Conservation (phyloP, 495 filamentous ascomycete species). For the Lasiosphaeris hirsuta region DNA sequence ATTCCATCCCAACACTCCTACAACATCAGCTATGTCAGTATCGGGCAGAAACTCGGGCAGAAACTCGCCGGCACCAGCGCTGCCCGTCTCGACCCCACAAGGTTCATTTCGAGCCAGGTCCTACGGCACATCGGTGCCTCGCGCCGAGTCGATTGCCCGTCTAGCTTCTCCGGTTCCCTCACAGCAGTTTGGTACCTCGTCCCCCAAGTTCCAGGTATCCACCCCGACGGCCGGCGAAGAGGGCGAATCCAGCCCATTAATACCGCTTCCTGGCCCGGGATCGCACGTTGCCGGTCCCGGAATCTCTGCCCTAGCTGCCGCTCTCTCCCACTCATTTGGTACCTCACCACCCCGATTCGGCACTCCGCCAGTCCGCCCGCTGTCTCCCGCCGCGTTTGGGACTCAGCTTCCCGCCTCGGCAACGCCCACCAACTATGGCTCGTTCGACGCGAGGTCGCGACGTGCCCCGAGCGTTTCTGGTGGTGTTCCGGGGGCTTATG, state of each 20-base stretch:
- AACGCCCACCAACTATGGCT: conserved; percentile 69
- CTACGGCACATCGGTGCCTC: conserved; percentile 45
- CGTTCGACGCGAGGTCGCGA: conserved; percentile 63
- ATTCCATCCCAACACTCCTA: background rate
- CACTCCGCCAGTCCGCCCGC: conserved; percentile 53
- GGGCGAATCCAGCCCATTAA: conserved; percentile 32
- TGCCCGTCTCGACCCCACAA: conserved; percentile 45
- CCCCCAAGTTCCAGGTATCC: conserved; percentile 7
- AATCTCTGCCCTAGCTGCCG: conserved; percentile 72
- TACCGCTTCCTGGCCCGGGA: conserved; percentile 53
- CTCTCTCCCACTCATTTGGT: conserved; percentile 62
- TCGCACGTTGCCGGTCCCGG: conserved; percentile 60
- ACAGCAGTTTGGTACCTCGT: conserved; percentile 36
- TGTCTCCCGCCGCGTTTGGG: conserved; percentile 51
- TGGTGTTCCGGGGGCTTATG: conserved; percentile 50
- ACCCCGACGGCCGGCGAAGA: conserved; percentile 23
- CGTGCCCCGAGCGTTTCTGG: conserved; percentile 30
- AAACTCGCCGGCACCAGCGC: conserved; percentile 34
- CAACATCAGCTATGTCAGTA: conserved; percentile 35
- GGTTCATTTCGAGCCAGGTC: conserved; percentile 42
- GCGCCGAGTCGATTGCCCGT: conserved; percentile 67
- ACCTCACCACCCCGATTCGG: conserved; percentile 59
- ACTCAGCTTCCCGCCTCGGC: conserved; percentile 45
- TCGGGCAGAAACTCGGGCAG: conserved; percentile 24
- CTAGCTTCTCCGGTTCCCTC: conserved; percentile 60